Evolutionary conservation across 2,329 filamentous ascomycete genomes (phyloP), one percentile per base, ranked within the genome.

Genomic region (Talaromyces marneffei): DNA sequence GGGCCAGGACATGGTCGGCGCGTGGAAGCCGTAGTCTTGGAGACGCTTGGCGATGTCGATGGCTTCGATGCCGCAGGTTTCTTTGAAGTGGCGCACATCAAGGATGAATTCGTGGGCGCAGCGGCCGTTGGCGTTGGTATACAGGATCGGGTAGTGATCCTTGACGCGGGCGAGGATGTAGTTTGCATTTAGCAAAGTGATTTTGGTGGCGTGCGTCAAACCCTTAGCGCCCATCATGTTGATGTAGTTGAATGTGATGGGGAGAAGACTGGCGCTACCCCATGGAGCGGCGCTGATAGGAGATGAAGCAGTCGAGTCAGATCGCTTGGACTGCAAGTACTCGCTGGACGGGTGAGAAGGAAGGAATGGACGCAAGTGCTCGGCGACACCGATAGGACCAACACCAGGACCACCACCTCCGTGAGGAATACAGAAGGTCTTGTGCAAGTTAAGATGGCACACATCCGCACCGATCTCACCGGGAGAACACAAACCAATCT

Each of bases 81-180:
- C 88, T 72, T 91, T 90, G 82, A 97, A 96, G 25, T 86, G 84
- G 23, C 93, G 89, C 5, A 87, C 85, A 69, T 97, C 93, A 35
- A 97, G 85, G 75, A 97, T 97, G 78, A 97, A 97, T 77, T 97
- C 93, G 81, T 97, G 93, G 0, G 93, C 93, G 74, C 93, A 97
- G 60, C 92, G 90, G 23, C 88, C 89, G 65, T 92, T 84, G 59
- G 84, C 83, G 75, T 97, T 97, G 67, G 91, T 96, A 80, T 97
- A 97, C n/a, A 97, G 82, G 67, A 97, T 93, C 1, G 85, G 83
- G 78, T 94, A 97, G 80, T 97, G 87, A 5, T 87, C 86, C 75
- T 89, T 88, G 57, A 97, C 87, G 60, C 90, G 89, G 56, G 90
- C 87, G 70, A 96, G 88, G 72, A 97, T 90, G 81, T 97, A 97